A percentile compares a stretch with the other conserved stretches of the same genome.
phyloP scores from a whole-genome alignment of 306 rosid species.

The Fagus crenata region DNA sequence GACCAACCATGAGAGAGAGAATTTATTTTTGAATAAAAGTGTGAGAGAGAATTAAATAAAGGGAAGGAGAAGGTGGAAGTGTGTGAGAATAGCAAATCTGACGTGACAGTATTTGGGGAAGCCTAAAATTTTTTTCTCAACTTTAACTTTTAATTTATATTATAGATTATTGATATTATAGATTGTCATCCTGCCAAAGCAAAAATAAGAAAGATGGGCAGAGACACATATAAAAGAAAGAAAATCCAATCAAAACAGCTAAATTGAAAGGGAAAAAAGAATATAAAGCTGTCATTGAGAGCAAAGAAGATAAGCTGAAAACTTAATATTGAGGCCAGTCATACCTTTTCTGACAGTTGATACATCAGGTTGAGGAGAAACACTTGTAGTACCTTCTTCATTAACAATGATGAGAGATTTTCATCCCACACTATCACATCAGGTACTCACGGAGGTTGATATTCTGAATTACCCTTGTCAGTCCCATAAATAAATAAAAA shows the following conservation, averaged over 20 bases:
- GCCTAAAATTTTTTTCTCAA: too few species aligned
- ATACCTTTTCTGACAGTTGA: slow-evolving; percentile 61
- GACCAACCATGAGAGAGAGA: too few species aligned
- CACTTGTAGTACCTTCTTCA: neutral
- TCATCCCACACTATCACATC: slow-evolving; percentile 43
- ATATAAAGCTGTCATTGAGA: neutral
- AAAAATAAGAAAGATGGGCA: neutral
- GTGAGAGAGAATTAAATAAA: too few species aligned
- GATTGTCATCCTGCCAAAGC: too few species aligned
- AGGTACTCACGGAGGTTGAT: slow-evolving; percentile 35
- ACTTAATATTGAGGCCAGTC: neutral
- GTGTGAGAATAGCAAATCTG: too few species aligned
- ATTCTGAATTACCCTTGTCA: slow-evolving; percentile 37
- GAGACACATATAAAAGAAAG: slow-evolving; percentile 15
- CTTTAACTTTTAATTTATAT: too few species aligned
- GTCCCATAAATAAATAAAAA: slow-evolving; percentile 42
- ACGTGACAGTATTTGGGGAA: too few species aligned
- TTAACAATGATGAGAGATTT: slow-evolving; percentile 37
- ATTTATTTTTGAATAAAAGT: too few species aligned
- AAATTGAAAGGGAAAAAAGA: neutral
- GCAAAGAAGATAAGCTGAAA: slow-evolving; percentile 1
- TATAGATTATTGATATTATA: too few species aligned
- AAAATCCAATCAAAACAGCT: slow-evolving; percentile 14
- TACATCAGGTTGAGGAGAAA: slow-evolving; percentile 61
- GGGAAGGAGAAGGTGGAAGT: too few species aligned